A percentile compares a stretch with the other conserved stretches of the same genome.
Conservation (phyloP, 495 filamentous ascomycete genomes). For the Aspergillus ostianus region DNA sequence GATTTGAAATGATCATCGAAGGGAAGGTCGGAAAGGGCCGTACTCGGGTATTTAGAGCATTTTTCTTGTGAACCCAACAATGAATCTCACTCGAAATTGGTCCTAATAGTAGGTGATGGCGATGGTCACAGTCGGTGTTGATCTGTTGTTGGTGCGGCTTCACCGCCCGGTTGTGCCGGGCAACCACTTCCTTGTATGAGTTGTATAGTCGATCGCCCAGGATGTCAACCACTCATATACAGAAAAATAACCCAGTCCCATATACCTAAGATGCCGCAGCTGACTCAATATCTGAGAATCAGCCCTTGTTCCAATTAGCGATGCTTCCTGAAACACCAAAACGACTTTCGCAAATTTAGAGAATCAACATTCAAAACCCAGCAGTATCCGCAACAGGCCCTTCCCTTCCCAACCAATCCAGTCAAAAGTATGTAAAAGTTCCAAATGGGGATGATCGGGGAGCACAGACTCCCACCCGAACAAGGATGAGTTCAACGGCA, state of each 20-base stretch:
- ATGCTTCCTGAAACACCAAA: background rate
- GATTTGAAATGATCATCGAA: background rate
- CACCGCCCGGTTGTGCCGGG: conserved; percentile 11
- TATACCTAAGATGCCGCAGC: too few relatives aligned
- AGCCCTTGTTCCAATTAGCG: too few relatives aligned
- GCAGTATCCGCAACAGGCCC: background rate
- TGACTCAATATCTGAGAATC: too few relatives aligned
- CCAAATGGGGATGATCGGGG: conserved; percentile 1
- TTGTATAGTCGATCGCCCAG: background rate
- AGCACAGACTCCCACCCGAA: background rate
- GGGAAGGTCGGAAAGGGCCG: background rate
- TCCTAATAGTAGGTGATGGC: background rate
- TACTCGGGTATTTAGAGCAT: background rate
- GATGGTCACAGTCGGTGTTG: background rate
- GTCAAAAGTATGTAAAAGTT: conserved; percentile 8
- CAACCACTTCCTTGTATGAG: conserved; percentile 2
- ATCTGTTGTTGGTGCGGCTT: background rate
- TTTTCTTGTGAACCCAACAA: background rate
- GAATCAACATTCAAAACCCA: too few relatives aligned
- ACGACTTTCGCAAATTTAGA: too few relatives aligned
- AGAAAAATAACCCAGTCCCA: background rate
- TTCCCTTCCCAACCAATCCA: conserved; percentile 11
- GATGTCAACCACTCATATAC: background rate
- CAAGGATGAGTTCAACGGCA: background rate
- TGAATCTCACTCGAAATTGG: background rate